Base-by-base conservation (phyloP, 208 protist genomes). In the Leishmania amazonensis region DNA sequence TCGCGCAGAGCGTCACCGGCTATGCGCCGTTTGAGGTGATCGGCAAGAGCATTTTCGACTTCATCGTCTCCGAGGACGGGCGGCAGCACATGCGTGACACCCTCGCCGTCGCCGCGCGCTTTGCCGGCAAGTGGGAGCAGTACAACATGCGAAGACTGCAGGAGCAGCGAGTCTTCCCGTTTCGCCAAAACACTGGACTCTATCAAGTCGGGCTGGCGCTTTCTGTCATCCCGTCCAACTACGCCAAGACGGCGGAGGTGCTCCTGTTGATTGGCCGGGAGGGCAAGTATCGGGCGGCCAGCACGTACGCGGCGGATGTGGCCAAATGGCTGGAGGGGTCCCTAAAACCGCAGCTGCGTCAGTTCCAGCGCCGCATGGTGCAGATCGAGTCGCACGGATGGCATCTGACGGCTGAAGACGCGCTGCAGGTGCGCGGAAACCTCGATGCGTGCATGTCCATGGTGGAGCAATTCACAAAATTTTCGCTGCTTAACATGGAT, bases 401-500 rank as follows among this genome's bases (percentile, higher is more conserved):
- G 88, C 70, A 81, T 17, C 83, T 96, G 8, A 91, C 91, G 51
- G 75, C 83, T 1, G 87, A 94, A 42, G 93, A 96, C 64, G 90
- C 90, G 51, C 79, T 87, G 74, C 85, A 83, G 31, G 81, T 97
- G 45, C 80, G 85, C 17, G 92, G 88, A n/a, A 87, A 95, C 80
- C 76, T 97, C n/a, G 87, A 94, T 71, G 88, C 89, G 28, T 96
- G 92, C 75, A 72, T 88, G 64, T 81, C 83, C 2, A 82, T 96
- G 79, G 89, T 96, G 42, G 89, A 96, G 75, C 85, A 91, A 64
- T 96, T 96, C 83, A 62, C 89, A 1, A 88, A 87, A n/a, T 89
- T 96, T 65, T 91, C 93, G 49, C 74, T 81, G 81, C 83, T 96
- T 38, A 97, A 94, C 83, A 90, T 93, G 89, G 91, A 96, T n/a